Evolutionary conservation across 2,329 filamentous ascomycete species (phyloP), one percentile per base, ranked within the genome.

Genomic region (Coniella lustricola): DNA sequence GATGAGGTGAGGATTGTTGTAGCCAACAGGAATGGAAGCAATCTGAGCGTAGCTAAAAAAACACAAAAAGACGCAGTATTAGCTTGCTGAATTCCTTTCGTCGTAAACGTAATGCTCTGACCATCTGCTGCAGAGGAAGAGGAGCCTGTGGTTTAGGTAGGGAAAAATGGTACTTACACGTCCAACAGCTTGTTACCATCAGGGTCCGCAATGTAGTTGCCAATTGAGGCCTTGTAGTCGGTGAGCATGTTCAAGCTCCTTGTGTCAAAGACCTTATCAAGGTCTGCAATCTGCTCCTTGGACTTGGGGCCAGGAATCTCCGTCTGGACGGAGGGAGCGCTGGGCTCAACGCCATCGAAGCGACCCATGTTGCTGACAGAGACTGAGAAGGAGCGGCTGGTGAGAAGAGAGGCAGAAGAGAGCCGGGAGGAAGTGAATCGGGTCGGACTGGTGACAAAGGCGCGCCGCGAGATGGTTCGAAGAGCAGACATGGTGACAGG

Each of bases 1-100:
- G 56, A 79, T 72, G 54, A 95, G 77, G 55, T 76, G 69, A 7
- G 87, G 83, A 72, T 95, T 95, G 76, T 91, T 95, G 78, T 95
- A 95, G 52, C 90, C 90, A 39, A 95, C 76, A 3, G 90, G 87
- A 59, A 95, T 95, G 36, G 88, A 95, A 54, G 90, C 90, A 62
- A 95, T 95, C 69, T 95, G 90, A 44, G 90, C 87, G 63, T 91
- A 91, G 51, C 83, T 85, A 56, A 50, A 38, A 14, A 22, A 21
- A 17, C 32, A 37, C 43, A 40, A 20, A 14, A 25, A 48, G 14
- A 36, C 29, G 41, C 10, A 34, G 40, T 39, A 36, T 52, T 25
- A 52, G 39, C 47, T 25, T 18, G 5, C 10, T 5, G 5, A 14
- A 18, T 17, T 21, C 16, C n/a, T 22, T 38, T 16, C 17, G 35